Evolutionary conservation across 371 early-diverging fungal species (phyloP).

Genomic region (Cokeromyces recurvatus): DNA sequence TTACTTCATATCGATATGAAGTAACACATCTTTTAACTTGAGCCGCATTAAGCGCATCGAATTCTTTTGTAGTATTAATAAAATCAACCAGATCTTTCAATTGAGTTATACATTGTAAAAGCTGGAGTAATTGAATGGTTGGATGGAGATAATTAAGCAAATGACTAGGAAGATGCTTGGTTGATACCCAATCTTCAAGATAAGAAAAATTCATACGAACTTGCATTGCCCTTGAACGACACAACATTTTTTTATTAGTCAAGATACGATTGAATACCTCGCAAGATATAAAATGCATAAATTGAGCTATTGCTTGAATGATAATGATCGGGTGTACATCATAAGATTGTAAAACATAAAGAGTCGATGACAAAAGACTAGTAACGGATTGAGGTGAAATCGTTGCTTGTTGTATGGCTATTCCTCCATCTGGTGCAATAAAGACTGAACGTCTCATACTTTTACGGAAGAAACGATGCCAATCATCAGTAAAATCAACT

Average conservation of each 20-base stretch:
- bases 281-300: constrained; percentile 70
- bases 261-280: constrained; percentile 84
- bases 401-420: no score
- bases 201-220: constrained; percentile 81
- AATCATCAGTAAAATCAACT: constrained; percentile 59
- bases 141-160: constrained; percentile 53
- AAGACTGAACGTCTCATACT: neutral
- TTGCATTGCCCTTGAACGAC: constrained; percentile 80
- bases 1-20: constrained; percentile 84
- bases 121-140: constrained; percentile 71
- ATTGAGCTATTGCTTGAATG: constrained; percentile 63
- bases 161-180: constrained; percentile 45
- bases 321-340: constrained; percentile 66
- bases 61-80: constrained; percentile 62
- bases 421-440: neutral
- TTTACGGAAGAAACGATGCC: constrained; percentile 49
- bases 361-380: constrained; percentile 52
- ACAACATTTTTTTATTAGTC: constrained; percentile 65
- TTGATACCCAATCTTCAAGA: constrained; percentile 81
- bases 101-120: constrained; percentile 76
- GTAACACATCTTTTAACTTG: constrained; percentile 73
- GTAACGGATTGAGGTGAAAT: constrained; percentile 56
- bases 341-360: constrained; percentile 56
- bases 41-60: constrained; percentile 59
- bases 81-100: constrained; percentile 61